Percentiles rank a stretch among this genome's conserved stretches.
Evolutionary conservation across 148 eudicot species (phyloP).

Genomic region (Amaranthus cruentus): DNA sequence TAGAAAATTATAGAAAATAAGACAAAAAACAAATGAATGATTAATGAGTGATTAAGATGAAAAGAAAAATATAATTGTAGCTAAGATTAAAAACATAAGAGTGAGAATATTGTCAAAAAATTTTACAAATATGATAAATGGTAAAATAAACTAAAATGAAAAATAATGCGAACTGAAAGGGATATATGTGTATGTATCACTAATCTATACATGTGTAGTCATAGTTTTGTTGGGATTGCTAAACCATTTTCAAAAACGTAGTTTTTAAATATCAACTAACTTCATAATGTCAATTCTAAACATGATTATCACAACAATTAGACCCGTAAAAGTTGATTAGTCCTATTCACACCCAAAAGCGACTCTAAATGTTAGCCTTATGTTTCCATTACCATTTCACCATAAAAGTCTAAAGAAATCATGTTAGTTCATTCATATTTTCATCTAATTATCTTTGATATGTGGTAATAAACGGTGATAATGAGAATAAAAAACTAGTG

Average conservation of each 20-base stretch:
- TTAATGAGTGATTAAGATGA: too few relatives aligned
- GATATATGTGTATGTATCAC: too few relatives aligned
- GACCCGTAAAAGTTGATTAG: not conserved
- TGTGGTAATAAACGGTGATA: too few relatives aligned
- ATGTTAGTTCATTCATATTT: not conserved
- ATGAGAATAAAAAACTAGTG: too few relatives aligned
- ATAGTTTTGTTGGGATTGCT: not conserved
- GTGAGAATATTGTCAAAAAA: too few relatives aligned
- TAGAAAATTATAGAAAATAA: too few relatives aligned
- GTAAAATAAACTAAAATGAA: too few relatives aligned
- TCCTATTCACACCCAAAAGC: not conserved
- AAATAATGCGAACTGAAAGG: too few relatives aligned
- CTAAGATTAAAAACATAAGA: too few relatives aligned
- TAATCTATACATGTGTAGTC: slow-evolving; percentile 4
- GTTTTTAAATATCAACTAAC: not conserved
- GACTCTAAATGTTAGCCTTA: not conserved
- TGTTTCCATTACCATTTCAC: slow-evolving; percentile 13
- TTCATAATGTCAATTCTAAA: not conserved
- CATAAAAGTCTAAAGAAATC: slow-evolving; percentile 10
- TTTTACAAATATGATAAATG: too few relatives aligned
- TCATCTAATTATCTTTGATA: not conserved
- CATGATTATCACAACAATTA: not conserved
- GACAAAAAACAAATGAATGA: too few relatives aligned
- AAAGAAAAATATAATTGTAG: too few relatives aligned
- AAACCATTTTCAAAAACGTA: not conserved